Evolutionary conservation across 768 basidiomycete species (phyloP), one percentile per base, ranked within the genome.

Genomic region (Macrolepiota dolichaula): DNA sequence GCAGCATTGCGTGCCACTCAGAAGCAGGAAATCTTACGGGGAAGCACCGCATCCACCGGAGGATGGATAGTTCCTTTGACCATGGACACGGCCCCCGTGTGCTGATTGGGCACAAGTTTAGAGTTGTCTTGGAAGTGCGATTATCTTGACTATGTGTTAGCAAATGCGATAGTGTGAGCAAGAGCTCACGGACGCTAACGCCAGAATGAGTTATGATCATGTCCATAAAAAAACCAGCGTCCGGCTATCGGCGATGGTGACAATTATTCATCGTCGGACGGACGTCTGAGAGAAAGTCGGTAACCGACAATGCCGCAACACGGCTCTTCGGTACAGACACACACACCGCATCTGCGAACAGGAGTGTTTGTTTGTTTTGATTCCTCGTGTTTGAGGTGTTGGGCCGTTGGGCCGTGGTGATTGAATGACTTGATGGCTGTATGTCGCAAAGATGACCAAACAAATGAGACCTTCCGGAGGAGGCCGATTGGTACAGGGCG

Each of bases 31-130:
- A 22, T 13, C 12, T 5, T 36, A 4, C 46, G 36, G 35, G 32
- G 55, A 57, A 57, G 55, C 46, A 57, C 55, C 55, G 29, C 22
- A 57, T 7, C 35, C 32, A 7, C 55, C 55, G 55, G 55, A 19
- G 27, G 25, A 44, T 44, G 55, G 4, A 44, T n/a, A 32, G 19
- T 54, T 36, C 52, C 36, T 54, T 5, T 42, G 27, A 19, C 46
- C 55, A 49, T 17, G 35, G 46, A n/a, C 46, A 38, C 35, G 38
- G 40, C 22, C n/a, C n/a, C n/a, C 32, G 38, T 55, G 22, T 29
- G 55, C 42, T 29, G 42, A 55, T 29, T 25, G 38, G 32, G 29
- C 55, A 44, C 10, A 35, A 19, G 55, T 55, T 44, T 32, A 52
- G 32, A 52, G 13, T 32, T 36, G 25, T 55, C 24, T 24, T 27